Conservation (phyloP, 768 basidiomycete species). For the Tylopilus cervinicoccineus region DNA sequence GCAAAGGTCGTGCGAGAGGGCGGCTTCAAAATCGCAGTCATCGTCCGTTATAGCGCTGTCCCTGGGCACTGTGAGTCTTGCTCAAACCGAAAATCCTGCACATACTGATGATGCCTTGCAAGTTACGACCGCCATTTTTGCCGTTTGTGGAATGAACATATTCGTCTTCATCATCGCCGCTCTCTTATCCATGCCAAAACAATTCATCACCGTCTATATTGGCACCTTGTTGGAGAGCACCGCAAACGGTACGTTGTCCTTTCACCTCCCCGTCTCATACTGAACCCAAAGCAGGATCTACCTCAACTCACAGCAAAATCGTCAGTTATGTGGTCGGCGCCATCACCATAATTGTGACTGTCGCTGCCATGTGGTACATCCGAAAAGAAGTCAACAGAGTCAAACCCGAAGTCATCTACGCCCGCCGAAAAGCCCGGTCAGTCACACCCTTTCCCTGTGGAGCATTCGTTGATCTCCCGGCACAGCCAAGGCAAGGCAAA, state of each 20-base stretch:
- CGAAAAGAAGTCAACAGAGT: conserved; percentile 62
- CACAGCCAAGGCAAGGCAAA: conserved; percentile 52
- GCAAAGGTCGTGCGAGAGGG: conserved; percentile 77
- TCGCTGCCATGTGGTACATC: conserved; percentile 84
- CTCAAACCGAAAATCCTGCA: background rate
- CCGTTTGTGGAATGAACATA: conserved; percentile 86
- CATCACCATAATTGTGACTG: conserved; percentile 66
- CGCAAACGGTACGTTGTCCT: conserved; percentile 27
- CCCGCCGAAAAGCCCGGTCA: conserved; percentile 66
- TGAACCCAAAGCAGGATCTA: conserved; percentile 15
- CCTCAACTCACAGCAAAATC: conserved; percentile 47
- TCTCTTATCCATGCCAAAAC: conserved; percentile 81
- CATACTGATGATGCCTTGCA: conserved; percentile 7
- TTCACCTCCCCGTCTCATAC: background rate
- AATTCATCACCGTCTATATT: conserved; percentile 88
- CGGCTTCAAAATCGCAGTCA: conserved; percentile 79
- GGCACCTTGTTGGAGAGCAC: conserved; percentile 68
- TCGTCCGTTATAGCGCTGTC: conserved; percentile 76
- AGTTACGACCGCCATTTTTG: conserved; percentile 88
- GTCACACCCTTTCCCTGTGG: conserved; percentile 3
- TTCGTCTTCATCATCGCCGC: conserved; percentile 75
- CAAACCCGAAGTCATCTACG: conserved; percentile 66
- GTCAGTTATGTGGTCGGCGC: conserved; percentile 67
- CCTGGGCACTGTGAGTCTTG: conserved; percentile 73
- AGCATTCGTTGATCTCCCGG: conserved; percentile 3